Evolutionary conservation across 176 grass and related monocot species (phyloP).

Genomic region (Carex scoparia): DNA sequence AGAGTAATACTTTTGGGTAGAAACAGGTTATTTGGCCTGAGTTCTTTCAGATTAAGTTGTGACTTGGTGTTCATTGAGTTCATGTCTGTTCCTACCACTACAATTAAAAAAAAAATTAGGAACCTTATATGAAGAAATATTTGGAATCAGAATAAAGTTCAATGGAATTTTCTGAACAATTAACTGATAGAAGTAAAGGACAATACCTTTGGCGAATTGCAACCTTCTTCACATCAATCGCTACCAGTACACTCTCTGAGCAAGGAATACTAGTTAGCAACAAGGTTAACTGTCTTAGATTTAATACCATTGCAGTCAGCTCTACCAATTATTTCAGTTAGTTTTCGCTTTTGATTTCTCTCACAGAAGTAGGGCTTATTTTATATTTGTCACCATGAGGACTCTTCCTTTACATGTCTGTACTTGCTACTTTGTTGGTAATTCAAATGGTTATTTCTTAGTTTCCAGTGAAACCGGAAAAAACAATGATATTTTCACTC

Average conservation of each 20-base stretch:
- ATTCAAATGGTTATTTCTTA: slow-evolving; percentile 50
- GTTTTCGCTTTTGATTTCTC: neutral
- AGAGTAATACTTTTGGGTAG: neutral
- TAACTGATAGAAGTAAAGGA: slow-evolving; percentile 14
- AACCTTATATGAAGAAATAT: neutral
- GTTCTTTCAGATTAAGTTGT: neutral
- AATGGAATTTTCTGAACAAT: slow-evolving; percentile 20
- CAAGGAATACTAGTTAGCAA: slow-evolving; percentile 16
- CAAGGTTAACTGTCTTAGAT: neutral
- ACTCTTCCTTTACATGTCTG: neutral
- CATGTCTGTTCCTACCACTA: neutral
- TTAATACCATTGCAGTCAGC: neutral
- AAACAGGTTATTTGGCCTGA: neutral
- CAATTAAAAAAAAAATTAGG: neutral
- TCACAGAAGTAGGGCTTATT: neutral
- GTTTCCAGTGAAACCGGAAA: slow-evolving; percentile 31
- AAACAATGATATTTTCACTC: slow-evolving; percentile 47
- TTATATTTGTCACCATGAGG: neutral
- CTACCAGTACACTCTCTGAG: slow-evolving; percentile 76
- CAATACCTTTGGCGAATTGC: slow-evolving; percentile 82
- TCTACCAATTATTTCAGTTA: neutral
- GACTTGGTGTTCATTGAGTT: neutral
- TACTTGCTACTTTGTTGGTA: slow-evolving; percentile 39
- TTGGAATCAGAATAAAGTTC: neutral
- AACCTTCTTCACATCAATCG: slow-evolving; percentile 76